A percentile compares a stretch with the other conserved stretches of the same genome.
phyloP scores from a whole-genome alignment of 352 stramenopile genomes.

The Phytophthora ohioensis region DNA sequence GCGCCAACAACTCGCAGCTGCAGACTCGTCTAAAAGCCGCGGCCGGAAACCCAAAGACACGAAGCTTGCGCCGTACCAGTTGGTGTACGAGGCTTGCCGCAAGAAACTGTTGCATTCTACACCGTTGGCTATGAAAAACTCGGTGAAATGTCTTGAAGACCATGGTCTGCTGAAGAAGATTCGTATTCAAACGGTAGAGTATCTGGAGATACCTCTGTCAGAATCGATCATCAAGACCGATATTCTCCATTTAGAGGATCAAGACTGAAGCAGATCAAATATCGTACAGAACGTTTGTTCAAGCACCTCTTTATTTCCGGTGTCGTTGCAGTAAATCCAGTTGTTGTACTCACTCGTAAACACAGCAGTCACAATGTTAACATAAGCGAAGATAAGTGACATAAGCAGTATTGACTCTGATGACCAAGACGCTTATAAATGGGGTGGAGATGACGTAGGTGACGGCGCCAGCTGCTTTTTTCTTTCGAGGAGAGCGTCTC shows the following conservation, averaged over 20 bases:
- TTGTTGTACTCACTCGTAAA: not conserved
- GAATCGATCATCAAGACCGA: slow-evolving; percentile 52
- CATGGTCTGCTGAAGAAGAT: slow-evolving; percentile 57
- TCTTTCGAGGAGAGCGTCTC: too few species aligned
- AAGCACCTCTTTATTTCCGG: too few species aligned
- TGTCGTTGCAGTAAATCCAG: too few species aligned
- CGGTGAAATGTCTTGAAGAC: slow-evolving; percentile 66
- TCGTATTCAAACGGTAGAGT: slow-evolving; percentile 51
- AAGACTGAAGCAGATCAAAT: slow-evolving; percentile 14
- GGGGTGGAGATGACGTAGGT: too few species aligned
- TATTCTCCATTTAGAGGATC: slow-evolving; percentile 45
- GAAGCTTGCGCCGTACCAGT: slow-evolving; percentile 50
- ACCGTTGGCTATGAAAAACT: slow-evolving; percentile 69
- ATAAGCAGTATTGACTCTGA: too few species aligned
- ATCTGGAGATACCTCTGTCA: slow-evolving; percentile 58
- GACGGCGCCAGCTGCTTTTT: too few species aligned
- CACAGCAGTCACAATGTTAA: not conserved
- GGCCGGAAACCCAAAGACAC: slow-evolving; percentile 20
- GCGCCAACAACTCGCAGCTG: slow-evolving; percentile 45
- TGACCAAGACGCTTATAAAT: too few species aligned
- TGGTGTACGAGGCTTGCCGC: slow-evolving; percentile 56
- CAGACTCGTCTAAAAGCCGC: slow-evolving; percentile 5
- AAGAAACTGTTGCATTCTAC: slow-evolving; percentile 64
- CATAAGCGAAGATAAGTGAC: too few species aligned
- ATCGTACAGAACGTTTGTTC: not conserved